Evolutionary conservation across 2,329 filamentous ascomycete species (phyloP).

Genomic region (Diaporthe caulivora): DNA sequence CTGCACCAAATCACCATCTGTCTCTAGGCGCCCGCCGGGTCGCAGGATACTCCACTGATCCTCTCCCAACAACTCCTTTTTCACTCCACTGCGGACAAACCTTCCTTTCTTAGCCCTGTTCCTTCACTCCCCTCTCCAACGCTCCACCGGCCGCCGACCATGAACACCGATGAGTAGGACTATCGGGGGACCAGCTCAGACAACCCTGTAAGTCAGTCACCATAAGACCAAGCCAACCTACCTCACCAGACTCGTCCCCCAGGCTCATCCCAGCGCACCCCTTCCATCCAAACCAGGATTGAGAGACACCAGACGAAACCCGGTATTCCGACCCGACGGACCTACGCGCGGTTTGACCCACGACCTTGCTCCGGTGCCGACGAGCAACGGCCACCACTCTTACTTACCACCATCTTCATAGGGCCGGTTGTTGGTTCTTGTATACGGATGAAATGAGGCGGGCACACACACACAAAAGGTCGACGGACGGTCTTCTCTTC

Average conservation of each 20-base stretch:
- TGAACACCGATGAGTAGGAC: constrained; percentile 16
- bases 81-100: no score
- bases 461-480: not conserved
- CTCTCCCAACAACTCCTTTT: not conserved
- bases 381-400: constrained; percentile 21
- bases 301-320: not conserved
- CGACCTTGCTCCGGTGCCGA: not conserved
- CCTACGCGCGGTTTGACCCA: constrained; percentile 11
- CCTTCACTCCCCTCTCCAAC: not conserved
- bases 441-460: not conserved
- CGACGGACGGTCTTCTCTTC: constrained; percentile 11
- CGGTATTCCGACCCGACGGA: not conserved
- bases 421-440: not conserved
- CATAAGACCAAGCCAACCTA: constrained; percentile 18
- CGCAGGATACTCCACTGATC: not conserved
- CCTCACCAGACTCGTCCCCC: constrained; percentile 11
- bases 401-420: not conserved
- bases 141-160: not conserved
- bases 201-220: constrained; percentile 6
- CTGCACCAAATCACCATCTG: not conserved
- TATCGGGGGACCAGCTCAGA: not conserved
- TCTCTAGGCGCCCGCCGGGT: not conserved
- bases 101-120: not conserved
- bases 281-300: not conserved
- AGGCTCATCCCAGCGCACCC: not conserved